Percentiles rank a stretch among this genome's conserved stretches.
Conservation (phyloP, 148 eudicot species). For the Rheum nobile region DNA sequence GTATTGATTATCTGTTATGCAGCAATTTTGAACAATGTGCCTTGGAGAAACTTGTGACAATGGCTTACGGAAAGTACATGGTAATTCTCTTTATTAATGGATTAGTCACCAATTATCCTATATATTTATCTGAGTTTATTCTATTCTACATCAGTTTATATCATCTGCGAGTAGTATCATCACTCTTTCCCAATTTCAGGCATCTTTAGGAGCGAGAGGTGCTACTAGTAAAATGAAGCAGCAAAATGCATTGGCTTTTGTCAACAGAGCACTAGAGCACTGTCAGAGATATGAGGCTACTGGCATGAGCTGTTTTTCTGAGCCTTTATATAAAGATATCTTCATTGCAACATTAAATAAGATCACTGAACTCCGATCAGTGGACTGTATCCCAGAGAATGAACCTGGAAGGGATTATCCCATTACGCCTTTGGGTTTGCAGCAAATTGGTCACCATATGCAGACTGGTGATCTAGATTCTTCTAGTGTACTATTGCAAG, state of each 20-base stretch:
- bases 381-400: constrained; percentile 4
- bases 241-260: constrained; percentile 54
- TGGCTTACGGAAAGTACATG: constrained; percentile 66
- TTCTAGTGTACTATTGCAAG: background rate
- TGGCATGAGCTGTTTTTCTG: constrained; percentile 52
- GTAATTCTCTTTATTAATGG: constrained; percentile 20
- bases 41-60: constrained; percentile 40
- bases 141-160: background rate
- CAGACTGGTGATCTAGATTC: constrained; percentile 24
- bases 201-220: constrained; percentile 36
- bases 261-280: constrained; percentile 31
- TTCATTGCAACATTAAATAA: background rate
- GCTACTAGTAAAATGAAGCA: constrained; percentile 43
- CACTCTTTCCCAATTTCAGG: constrained; percentile 13
- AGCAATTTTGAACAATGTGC: constrained; percentile 53
- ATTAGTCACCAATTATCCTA: background rate
- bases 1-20: constrained; percentile 6
- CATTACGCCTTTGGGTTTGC: constrained; percentile 25
- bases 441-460: too few relatives aligned
- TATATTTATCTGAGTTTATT: background rate
- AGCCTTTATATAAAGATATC: constrained; percentile 28
- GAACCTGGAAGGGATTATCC: constrained; percentile 13
- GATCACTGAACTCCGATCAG: constrained; percentile 3
- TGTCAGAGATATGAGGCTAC: constrained; percentile 35
- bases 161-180: background rate